Conservation (phyloP, 2,329 filamentous ascomycete species). For the Pseudocercospora eumusae region DNA sequence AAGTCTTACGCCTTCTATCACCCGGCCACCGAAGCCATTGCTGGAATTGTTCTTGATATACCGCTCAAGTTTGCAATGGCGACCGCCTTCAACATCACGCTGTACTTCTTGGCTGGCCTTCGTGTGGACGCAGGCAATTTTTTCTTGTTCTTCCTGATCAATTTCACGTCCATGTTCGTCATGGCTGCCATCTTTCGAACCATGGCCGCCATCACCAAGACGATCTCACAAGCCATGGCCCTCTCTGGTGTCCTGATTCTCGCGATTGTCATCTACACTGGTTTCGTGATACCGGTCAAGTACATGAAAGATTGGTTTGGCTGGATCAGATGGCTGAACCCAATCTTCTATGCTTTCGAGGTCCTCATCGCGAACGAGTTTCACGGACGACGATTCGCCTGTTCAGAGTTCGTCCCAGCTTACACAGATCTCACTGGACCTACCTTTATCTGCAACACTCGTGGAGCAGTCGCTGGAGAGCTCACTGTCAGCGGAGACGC, state of each 20-base stretch:
- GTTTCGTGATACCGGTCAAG: slow-evolving; percentile 43
- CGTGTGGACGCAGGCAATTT: slow-evolving; percentile 49
- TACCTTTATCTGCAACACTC: slow-evolving; percentile 42
- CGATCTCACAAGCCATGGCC: slow-evolving; percentile 64
- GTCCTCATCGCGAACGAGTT: slow-evolving; percentile 59
- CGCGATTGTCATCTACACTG: slow-evolving; percentile 64
- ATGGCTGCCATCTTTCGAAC: slow-evolving; percentile 62
- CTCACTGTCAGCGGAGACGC: slow-evolving; percentile 44
- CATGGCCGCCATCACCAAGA: slow-evolving; percentile 60
- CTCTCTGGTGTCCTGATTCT: slow-evolving; percentile 56
- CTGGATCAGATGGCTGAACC: slow-evolving; percentile 50
- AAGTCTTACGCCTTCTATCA: slow-evolving; percentile 46
- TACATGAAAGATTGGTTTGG: slow-evolving; percentile 60
- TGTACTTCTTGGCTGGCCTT: slow-evolving; percentile 60
- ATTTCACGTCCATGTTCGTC: slow-evolving; percentile 58
- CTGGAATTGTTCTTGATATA: slow-evolving; percentile 57
- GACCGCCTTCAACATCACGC: slow-evolving; percentile 55
- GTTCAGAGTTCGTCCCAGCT: slow-evolving; percentile 43
- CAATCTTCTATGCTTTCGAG: slow-evolving; percentile 66
- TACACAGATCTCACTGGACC: slow-evolving; percentile 39
- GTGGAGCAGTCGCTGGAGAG: slow-evolving; percentile 45
- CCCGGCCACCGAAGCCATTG: slow-evolving; percentile 52
- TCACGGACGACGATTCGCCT: slow-evolving; percentile 37
- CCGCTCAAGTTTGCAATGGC: slow-evolving; percentile 59
- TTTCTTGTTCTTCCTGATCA: slow-evolving; percentile 65